Base-by-base conservation (phyloP, 306 rosid species). In the Cucurbita pepo region DNA sequence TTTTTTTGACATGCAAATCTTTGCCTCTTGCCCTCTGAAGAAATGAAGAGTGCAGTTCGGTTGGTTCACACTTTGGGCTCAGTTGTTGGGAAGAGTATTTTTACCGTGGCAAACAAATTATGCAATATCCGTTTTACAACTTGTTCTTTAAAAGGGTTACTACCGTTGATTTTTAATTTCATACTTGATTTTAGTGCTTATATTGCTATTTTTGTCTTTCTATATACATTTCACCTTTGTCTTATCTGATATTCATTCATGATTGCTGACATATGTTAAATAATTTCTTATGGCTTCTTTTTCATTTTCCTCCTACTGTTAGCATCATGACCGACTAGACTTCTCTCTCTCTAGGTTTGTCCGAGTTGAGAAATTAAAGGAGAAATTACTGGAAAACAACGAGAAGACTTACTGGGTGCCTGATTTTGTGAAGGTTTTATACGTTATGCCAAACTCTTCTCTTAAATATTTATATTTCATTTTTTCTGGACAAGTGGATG, bases 381-480 rank as follows among this genome's bases (percentile, higher is more conserved):
- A 91, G 61, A 69, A 89, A 76, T 82, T 94, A 83, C 79, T 94
- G 79, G 96, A 87, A 80, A 94, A 89, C 86, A 94, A 94, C 79
- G 83, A 78, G 83, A 84, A 89, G 82, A 91, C 98, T 10, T 87
- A 84, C 70, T 91, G 99, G 99, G 99, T 94, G 66, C 99, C 97
- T 71, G 97, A 94, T 79, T 94, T 94, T 84, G 99, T 94, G 63
- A 94, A 94, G 97, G 98, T 94, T 73, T 16, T 43, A 11, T 63
- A 18, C 8, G 4, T 38, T 18, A 19, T 59, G 21, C 19, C 3
- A 6, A 15, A 10, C 52, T 66, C 44, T 40, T 47, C 44, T 8
- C 40, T 25, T 69, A 69, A 48, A 48, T 69, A 69, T 36, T 69
- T 7, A 14, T 1, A 47, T 22, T 48, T 50, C 25, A 7, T 15